Conservation (phyloP, 108 stramenopile genomes). For the Skeletonema menzelii region DNA sequence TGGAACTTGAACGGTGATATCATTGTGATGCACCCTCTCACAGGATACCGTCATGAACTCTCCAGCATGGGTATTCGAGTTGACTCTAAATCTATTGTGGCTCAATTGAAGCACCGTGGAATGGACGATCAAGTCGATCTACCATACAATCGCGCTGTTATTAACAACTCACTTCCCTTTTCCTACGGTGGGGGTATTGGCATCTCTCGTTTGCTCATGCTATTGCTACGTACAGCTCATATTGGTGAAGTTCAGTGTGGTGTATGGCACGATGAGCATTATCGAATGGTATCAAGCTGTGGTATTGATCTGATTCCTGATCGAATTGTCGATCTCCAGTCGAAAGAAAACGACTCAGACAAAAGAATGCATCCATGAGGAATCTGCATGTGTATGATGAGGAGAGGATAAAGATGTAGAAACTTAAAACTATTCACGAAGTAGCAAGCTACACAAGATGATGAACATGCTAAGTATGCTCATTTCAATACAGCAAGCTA, state of each 20-base stretch:
- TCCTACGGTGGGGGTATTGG: conserved; percentile 60
- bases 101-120: conserved; percentile 52
- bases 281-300: conserved; percentile 21
- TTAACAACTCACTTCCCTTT: conserved; percentile 32
- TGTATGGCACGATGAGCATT: conserved; percentile 57
- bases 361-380: neutral
- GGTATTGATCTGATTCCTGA: conserved; percentile 60
- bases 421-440: no score
- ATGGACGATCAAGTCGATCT: conserved; percentile 20
- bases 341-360: neutral
- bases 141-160: conserved; percentile 41
- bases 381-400: no score
- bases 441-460: no score
- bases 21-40: conserved; percentile 48
- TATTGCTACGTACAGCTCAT: conserved; percentile 48
- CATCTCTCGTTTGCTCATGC: conserved; percentile 58
- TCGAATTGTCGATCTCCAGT: conserved; percentile 25
- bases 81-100: conserved; percentile 33
- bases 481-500: neutral
- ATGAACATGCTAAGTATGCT: no score
- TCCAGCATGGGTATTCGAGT: conserved; percentile 57
- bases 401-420: no score
- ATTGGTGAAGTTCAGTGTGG: conserved; percentile 67
- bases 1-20: conserved; percentile 56
- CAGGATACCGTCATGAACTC: conserved; percentile 56